Percentiles rank a stretch among this genome's conserved stretches.
These are phyloP conservation scores for Blakeslea trispora DNA, from an alignment of 371 early-diverging fungal genomes.

Conservation along the genomic window DNA sequence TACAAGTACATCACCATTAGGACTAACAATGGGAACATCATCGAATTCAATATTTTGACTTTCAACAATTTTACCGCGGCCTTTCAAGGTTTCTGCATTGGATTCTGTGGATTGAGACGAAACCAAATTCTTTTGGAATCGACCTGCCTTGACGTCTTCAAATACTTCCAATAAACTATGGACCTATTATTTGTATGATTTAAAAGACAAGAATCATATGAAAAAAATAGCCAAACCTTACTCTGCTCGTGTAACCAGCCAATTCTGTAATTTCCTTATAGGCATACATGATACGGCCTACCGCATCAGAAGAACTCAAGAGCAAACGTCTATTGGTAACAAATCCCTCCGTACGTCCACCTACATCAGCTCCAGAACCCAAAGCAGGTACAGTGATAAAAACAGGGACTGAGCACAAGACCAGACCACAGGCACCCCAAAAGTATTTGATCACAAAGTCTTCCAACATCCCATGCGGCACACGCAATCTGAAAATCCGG, in stretches of 20 bases:
- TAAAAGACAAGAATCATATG: no score
- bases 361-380: constrained; percentile 34
- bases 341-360: constrained; percentile 71
- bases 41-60: constrained; percentile 84
- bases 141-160: constrained; percentile 77
- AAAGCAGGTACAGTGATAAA: constrained; percentile 72
- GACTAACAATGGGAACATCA: constrained; percentile 93
- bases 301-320: constrained; percentile 84
- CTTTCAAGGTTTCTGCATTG: constrained; percentile 60
- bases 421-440: constrained; percentile 93
- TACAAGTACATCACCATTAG: constrained; percentile 96
- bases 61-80: constrained; percentile 69
- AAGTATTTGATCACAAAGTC: constrained; percentile 92
- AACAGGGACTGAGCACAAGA: constrained; percentile 89
- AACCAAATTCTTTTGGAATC: constrained; percentile 66
- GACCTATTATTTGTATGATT: constrained; percentile 48
- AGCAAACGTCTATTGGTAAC: constrained; percentile 89
- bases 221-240: constrained; percentile 33
- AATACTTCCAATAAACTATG: constrained; percentile 78
- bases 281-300: constrained; percentile 89
- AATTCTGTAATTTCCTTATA: constrained; percentile 89
- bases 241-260: constrained; percentile 91
- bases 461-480: constrained; percentile 87
- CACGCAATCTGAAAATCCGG: constrained; percentile 72
- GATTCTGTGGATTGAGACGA: constrained; percentile 60